Percentiles rank a stretch among this genome's conserved stretches.
Conservation (phyloP, 2,329 filamentous ascomycete species). For the Colletotrichum horii region DNA sequence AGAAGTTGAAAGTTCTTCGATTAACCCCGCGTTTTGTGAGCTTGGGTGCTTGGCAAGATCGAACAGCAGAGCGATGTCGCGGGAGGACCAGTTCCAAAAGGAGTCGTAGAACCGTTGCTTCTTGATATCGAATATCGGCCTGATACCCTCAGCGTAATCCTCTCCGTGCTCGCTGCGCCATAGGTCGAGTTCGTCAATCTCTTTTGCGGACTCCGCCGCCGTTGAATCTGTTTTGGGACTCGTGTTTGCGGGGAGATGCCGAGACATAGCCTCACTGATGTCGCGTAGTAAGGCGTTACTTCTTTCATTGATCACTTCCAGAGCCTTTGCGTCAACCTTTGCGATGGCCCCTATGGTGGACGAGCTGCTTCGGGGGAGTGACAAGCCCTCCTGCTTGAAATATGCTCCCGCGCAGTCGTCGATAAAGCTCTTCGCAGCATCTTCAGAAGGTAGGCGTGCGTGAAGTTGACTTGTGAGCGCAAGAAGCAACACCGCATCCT, state of each 20-base stretch:
- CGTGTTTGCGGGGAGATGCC: neutral
- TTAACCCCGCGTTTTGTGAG: neutral
- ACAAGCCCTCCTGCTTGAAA: neutral
- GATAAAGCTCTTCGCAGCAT: neutral
- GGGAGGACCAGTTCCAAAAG: slow-evolving; percentile 98
- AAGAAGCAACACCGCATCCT: slow-evolving; percentile 87
- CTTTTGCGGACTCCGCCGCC: neutral
- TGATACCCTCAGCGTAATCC: slow-evolving; percentile 91
- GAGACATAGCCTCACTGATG: neutral
- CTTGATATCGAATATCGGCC: slow-evolving; percentile 88
- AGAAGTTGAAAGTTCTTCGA: slow-evolving; percentile 76
- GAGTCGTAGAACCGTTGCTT: slow-evolving; percentile 98
- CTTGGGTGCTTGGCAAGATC: neutral
- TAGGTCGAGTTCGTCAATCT: slow-evolving; percentile 79
- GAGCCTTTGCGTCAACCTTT: slow-evolving; percentile 88
- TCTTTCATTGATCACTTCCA: slow-evolving; percentile 66
- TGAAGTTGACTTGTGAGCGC: slow-evolving; percentile 92
- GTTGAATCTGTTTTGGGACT: slow-evolving; percentile 47
- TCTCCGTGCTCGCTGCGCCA: slow-evolving; percentile 97
- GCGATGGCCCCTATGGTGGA: slow-evolving; percentile 58
- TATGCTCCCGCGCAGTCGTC: neutral
- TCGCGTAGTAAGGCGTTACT: neutral
- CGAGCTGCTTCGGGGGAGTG: neutral
- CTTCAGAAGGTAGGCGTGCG: neutral
- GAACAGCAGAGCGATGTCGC: slow-evolving; percentile 58